These are phyloP conservation scores for Gnetum montanum DNA, from an alignment of 75 land plant genomes.

Conservation along the genomic window DNA sequence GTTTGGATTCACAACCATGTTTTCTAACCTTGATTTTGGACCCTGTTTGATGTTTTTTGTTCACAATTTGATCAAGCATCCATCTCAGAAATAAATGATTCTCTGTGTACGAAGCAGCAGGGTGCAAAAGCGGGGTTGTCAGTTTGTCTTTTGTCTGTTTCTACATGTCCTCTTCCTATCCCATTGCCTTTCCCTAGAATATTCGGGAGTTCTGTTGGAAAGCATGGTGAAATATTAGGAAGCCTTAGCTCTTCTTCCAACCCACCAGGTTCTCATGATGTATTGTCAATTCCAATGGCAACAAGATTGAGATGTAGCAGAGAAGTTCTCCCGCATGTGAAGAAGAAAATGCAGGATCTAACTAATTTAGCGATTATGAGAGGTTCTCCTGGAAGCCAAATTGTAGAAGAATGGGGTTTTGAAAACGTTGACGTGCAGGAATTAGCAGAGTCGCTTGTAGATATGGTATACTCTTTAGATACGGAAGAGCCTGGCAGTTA, in stretches of 20 bases:
- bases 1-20: too few species aligned
- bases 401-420: conserved; percentile 82
- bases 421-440: conserved; percentile 68
- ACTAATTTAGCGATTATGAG: conserved; percentile 36
- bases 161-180: conserved; percentile 75
- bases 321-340: conserved; percentile 60
- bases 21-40: neutral
- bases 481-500: conserved; percentile 12
- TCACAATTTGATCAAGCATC: conserved; percentile 22
- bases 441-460: conserved; percentile 51
- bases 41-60: neutral
- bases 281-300: conserved; percentile 74
- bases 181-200: conserved; percentile 89
- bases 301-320: conserved; percentile 68
- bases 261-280: conserved; percentile 61
- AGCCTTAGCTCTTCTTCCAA: conserved; percentile 10
- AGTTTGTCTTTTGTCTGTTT: conserved; percentile 49
- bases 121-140: conserved; percentile 12
- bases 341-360: conserved; percentile 43
- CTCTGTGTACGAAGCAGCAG: conserved; percentile 22
- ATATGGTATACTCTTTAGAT: conserved; percentile 26
- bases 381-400: conserved; percentile 45
- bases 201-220: conserved; percentile 44
- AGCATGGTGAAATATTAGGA: conserved; percentile 45
- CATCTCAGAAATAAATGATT: conserved; percentile 32